Base-by-base conservation (phyloP, 495 filamentous ascomycete species). In the Lentithecium fluviatile region DNA sequence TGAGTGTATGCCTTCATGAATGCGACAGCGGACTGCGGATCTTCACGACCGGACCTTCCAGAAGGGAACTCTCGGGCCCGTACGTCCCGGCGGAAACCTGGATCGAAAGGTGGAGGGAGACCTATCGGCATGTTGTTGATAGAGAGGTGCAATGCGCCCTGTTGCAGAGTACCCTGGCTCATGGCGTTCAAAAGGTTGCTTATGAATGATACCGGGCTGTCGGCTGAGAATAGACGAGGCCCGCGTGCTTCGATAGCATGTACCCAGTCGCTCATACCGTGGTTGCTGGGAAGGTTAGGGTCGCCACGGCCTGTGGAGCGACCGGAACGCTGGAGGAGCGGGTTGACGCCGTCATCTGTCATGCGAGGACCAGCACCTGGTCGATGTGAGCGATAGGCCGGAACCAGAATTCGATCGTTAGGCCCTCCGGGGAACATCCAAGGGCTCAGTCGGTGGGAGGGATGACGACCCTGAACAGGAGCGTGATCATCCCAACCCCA, bases 271-370 rank as follows among this genome's bases (percentile, higher is more conserved):
- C 66, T 73, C 64, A 66, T 69, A 17, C 54, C 45, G 43, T 72
- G 63, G 17, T 65, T 52, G 29, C 64, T 50, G 15, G 62, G 51
- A 17, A 60, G 19, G 72, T 75, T 43, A 20, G 34, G 19, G 38
- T 55, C 61, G 6, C 48, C 58, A 26, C 61, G 61, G 13, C 49
- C 59, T 2, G 56, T 40, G 1, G 48, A 38, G 3, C 67, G 53
- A 25, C 59, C 52, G 2, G 51, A 12, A 40, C 75, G 75, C 38
- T 72, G 73, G 49, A 79, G 82, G 13, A 96, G 78, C 48, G 91
- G 91, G 68, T 96, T 95, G 3, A 80, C 78, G 17, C 89, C 90
- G 67, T 95, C 90, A 66, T 96, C 90, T 42, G 79, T 80, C 13
- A 73, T 74, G 23, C 83, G 81, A 25, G 77, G 65, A 4, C 73